Evolutionary conservation across 345 rosid genomes (phyloP), one percentile per base, ranked within the genome.

Genomic region (Ceriops tagal): DNA sequence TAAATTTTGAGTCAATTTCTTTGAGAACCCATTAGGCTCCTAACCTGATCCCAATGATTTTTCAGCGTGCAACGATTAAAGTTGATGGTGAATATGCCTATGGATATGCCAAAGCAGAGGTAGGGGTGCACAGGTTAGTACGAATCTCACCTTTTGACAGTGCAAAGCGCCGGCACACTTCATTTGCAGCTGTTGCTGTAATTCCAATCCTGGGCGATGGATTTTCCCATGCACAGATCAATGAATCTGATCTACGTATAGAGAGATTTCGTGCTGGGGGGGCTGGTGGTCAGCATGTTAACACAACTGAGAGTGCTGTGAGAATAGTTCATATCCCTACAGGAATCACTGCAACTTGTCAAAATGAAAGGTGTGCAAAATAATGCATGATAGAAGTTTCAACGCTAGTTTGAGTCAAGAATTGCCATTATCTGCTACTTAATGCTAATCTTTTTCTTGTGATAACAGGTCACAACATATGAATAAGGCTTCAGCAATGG

Each of bases 171-270:
- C 84, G 97, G 59, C 99, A 92, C 77, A 92, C 99, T 74, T 92
- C 97, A 19, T 95, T 95, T 77, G 97, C 99, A 22, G 99, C 97
- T n/a, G 99, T 95, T 72, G 99, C 99, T 5, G 97, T 92, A 43
- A 92, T 87, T 74, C 99, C 99, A 24, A 88, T 88, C 73, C 74
- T 78, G 4, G 97, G 93, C 53, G 92, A 92, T 59, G 91, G 89
- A 58, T 89, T 84, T 8, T 80, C 93, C 39, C 84, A 65, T 34
- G 96, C 90, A 19, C 96, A 90, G 81, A 92, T 92, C 51, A 92
- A 92, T 30, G 96, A 95, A 63, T 88, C 97, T 0, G 97, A 95
- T 83, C 89, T 95, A 28, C 85, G 92, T 28, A 90, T 89, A 18
- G 97, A 95, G 79, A 80, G 99, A 47, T 95, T 82, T 65, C 93